Evolutionary conservation across 129 eudicot species (phyloP).

Genomic region (Saussurea involucrata): DNA sequence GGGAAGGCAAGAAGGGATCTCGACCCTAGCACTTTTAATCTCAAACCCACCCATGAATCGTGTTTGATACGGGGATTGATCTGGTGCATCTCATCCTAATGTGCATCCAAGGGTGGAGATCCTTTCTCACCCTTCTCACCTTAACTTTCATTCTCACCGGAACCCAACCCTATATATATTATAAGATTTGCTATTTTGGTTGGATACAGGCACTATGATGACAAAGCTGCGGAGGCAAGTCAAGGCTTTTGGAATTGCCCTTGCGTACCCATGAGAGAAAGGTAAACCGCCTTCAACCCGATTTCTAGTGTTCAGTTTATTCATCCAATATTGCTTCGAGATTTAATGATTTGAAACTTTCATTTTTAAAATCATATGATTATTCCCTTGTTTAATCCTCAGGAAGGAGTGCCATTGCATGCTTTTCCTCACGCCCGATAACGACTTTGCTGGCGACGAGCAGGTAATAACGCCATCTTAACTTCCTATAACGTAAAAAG

Average conservation of each 20-base stretch:
- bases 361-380: background rate
- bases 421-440: constrained; percentile 78
- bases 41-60: too few species aligned
- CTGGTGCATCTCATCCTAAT: too few species aligned
- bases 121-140: too few species aligned
- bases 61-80: too few species aligned
- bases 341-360: background rate
- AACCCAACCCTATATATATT: too few species aligned
- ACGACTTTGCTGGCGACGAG: constrained; percentile 79
- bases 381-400: constrained; percentile 6
- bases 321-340: background rate
- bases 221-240: constrained; percentile 70
- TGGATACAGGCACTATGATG: constrained; percentile 70
- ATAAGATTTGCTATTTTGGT: background rate
- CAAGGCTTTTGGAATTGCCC: constrained; percentile 94
- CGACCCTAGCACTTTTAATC: too few species aligned
- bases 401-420: constrained; percentile 88
- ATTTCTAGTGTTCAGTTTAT: background rate
- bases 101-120: too few species aligned
- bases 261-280: constrained; percentile 88
- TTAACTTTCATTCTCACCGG: too few species aligned
- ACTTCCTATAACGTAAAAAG: background rate
- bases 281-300: constrained; percentile 24
- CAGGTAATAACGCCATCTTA: constrained; percentile 41
- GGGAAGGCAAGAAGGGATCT: too few species aligned